A percentile compares a stretch with the other conserved stretches of the same genome.
Conservation (phyloP, 1,284 basidiomycete genomes). For the Sporisorium graminicola region DNA sequence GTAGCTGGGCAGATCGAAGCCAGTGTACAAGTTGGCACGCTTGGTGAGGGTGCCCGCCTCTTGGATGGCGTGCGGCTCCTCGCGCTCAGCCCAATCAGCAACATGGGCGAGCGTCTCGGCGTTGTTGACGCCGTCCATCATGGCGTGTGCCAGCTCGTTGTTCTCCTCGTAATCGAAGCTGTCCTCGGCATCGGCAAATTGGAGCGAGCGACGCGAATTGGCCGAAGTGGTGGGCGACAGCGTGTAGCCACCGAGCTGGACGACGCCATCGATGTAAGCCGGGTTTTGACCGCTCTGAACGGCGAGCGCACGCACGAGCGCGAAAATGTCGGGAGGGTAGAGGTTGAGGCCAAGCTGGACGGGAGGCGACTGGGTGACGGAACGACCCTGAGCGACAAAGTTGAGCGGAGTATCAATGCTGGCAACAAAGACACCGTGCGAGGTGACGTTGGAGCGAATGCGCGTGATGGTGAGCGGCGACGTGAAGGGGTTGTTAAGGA, state of each 20-base stretch:
- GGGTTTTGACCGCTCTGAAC: slow-evolving; percentile 77
- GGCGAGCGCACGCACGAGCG: slow-evolving; percentile 78
- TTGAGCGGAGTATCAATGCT: slow-evolving; percentile 75
- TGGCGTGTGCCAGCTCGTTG: slow-evolving; percentile 54
- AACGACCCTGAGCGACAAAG: slow-evolving; percentile 75
- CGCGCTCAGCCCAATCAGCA: slow-evolving; percentile 49
- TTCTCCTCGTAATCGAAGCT: slow-evolving; percentile 53
- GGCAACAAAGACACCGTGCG: slow-evolving; percentile 78
- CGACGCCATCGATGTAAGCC: slow-evolving; percentile 78
- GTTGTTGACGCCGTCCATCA: slow-evolving; percentile 62
- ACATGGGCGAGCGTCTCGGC: slow-evolving; percentile 67
- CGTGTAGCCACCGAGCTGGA: slow-evolving; percentile 78
- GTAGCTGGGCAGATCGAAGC: slow-evolving; percentile 79
- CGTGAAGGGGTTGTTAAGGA: slow-evolving; percentile 79
- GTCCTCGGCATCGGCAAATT: slow-evolving; percentile 17
- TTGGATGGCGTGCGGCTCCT: slow-evolving; percentile 25
- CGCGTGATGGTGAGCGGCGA: slow-evolving; percentile 76
- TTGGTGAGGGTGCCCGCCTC: slow-evolving; percentile 72
- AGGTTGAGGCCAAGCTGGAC: slow-evolving; percentile 79
- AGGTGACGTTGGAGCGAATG: slow-evolving; percentile 77
- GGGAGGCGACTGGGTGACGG: slow-evolving; percentile 75
- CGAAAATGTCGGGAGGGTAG: slow-evolving; percentile 80
- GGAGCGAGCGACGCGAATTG: slow-evolving; percentile 46
- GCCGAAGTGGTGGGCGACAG: slow-evolving; percentile 72
- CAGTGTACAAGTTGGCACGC: slow-evolving; percentile 71